Base-by-base conservation (phyloP, 2,329 filamentous ascomycete species). In the Trichoderma afroharzianum region DNA sequence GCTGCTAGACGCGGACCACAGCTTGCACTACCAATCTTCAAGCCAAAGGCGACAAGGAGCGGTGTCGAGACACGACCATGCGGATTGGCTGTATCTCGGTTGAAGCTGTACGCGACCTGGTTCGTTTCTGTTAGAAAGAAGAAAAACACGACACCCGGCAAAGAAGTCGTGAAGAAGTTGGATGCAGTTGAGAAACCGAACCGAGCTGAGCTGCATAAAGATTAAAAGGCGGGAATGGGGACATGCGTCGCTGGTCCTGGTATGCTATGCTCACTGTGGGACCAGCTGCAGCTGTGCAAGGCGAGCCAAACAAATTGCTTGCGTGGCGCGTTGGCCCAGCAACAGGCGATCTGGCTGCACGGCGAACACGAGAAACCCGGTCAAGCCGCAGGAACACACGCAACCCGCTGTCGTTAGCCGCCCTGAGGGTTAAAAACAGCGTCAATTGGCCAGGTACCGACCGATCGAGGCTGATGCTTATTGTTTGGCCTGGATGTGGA, bases 391-490 rank as follows among this genome's bases (percentile, higher is more conserved):
- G 55, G 66, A 69, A 69, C 66, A 59, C 66, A 26, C 66, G 66
- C 66, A 69, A 36, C 36, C 39, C 39, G 28, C n/a, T 28, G 30
- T 57, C 39, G 24, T 59, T 69, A 69, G 66, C 57, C 66, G 64
- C 64, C 57, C n/a, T 15, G 32, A 39, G 7, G 36, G n/a, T 43
- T 33, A 9, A 59, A 33, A 8, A 32, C 24, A 15, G 33, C n/a
- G 58, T 55, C 50, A 28, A 57, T 63, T 55, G 50, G 72, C 47
- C 47, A 73, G 39, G 36, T 39, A 61, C 43, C 66, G 57, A 61
- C 43, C 66, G 57, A 69, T 61, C 47, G 71, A 63, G 32, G 68
- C 72, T 39, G 74, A 73, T 15, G 66, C 66, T 69, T 69, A 68
- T 61, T 33, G 3, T 43, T 24, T 18, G 26, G 24, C 18, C 21